Evolutionary conservation across 306 rosid genomes (phyloP).

Genomic region (Vicia faba): DNA sequence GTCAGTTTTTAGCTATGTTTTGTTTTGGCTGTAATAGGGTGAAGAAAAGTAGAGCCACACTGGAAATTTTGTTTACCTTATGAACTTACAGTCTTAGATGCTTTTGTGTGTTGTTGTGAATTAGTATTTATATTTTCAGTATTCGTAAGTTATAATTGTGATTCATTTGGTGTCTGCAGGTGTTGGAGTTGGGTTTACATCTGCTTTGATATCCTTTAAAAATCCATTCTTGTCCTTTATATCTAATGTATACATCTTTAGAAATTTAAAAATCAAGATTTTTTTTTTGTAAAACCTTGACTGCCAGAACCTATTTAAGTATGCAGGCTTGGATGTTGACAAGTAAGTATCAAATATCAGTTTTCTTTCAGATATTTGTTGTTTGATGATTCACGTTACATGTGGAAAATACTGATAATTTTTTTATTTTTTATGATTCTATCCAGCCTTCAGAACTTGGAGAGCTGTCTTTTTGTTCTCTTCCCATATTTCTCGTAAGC

Average conservation of each 20-base stretch:
- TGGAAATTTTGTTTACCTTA: constrained; percentile 6
- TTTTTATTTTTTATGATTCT: constrained; percentile 25
- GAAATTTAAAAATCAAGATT: constrained; percentile 13
- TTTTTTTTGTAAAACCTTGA: constrained; percentile 68
- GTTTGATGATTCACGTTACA: constrained; percentile 29
- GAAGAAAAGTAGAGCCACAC: not conserved
- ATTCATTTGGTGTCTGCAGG: constrained; percentile 60
- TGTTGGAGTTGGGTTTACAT: constrained; percentile 94
- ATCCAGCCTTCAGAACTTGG: constrained; percentile 94
- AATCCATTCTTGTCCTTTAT: constrained; percentile 31
- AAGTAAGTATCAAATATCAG: constrained; percentile 58
- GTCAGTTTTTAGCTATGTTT: constrained; percentile 45
- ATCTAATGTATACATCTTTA: constrained; percentile 28
- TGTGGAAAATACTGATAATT: constrained; percentile 38
- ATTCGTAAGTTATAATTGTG: constrained; percentile 42
- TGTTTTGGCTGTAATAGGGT: constrained; percentile 13
- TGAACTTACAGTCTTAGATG: constrained; percentile 2
- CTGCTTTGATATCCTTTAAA: constrained; percentile 97
- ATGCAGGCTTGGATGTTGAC: constrained; percentile 98
- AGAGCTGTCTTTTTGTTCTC: constrained; percentile 97
- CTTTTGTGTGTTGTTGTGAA: constrained; percentile 6
- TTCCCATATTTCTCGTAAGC: constrained; percentile 98
- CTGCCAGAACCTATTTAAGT: constrained; percentile 84
- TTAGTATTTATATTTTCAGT: constrained; percentile 27
- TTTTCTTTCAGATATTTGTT: constrained; percentile 34